Base-by-base conservation (phyloP, 352 stramenopile genomes). In the Halophytophthora batemanensis region DNA sequence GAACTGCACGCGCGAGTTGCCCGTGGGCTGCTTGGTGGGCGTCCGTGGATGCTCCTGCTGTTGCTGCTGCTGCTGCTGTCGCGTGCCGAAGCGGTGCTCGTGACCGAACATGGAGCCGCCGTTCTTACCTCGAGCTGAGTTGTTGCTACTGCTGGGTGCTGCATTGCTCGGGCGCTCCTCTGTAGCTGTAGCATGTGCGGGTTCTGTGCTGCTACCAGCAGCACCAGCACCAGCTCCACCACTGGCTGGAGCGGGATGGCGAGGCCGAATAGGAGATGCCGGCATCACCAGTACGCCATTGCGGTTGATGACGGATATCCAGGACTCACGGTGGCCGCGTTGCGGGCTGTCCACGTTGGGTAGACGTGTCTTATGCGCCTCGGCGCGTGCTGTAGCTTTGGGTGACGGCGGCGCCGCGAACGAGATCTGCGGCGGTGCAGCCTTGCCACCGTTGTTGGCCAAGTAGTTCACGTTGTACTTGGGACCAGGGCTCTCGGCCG, bases 221-320 rank as follows among this genome's bases (percentile, higher is more conserved):
- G n/a, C n/a, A n/a, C n/a, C 41, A 7, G 42, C 55, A 36, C 39
- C 38, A 49, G 56, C 41, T 29, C 53, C 33, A 43, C 13, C 17
- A 31, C 45, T 33, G 53, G 40, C 21, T 1, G 45, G 22, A 34
- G n/a, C n/a, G n/a, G n/a, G n/a, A n/a, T 69, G 54, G 6, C 55
- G 59, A n/a, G 64, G 55, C 39, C 44, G 51, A 52, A 31, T 17
- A 6, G 75, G 72, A 0, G 76, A 85, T 14, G 72, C 46, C 1
- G 81, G 78, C 73, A 88, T 86, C 41, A 92, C 53, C 12, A 93
- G 52, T 12, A 93, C 71, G n/a, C 81, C 82, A 29, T 93, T 91
- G 49, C 70, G 79, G 46, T 93, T 89, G 53, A 93, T 90, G 5
- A 83, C 74, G 3, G 77, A 90, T 18, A 93, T 45, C 82, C 82